phyloP scores from a whole-genome alignment of 176 grass and related monocot species.

The Oryza glaberrima region DNA sequence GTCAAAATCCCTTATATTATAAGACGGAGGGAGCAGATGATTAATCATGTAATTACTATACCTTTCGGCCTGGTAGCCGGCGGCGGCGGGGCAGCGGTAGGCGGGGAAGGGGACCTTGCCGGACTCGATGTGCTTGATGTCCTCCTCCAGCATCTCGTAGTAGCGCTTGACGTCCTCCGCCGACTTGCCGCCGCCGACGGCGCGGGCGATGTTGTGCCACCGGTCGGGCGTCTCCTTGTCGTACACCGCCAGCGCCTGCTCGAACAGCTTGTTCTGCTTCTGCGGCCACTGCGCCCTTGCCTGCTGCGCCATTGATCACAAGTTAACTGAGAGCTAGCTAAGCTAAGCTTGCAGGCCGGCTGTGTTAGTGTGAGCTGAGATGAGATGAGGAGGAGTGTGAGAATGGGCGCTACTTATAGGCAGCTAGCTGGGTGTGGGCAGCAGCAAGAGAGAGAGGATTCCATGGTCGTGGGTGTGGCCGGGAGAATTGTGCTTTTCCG shows the following conservation, averaged over 20 bases:
- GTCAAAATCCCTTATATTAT: too few species aligned
- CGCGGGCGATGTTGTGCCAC: slow-evolving; percentile 75
- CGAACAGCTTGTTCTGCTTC: slow-evolving; percentile 80
- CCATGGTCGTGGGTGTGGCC: too few species aligned
- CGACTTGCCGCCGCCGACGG: slow-evolving; percentile 77
- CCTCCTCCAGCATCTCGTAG: slow-evolving; percentile 64
- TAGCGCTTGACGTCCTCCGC: slow-evolving; percentile 63
- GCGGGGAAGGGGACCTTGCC: slow-evolving; percentile 62
- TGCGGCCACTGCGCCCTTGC: slow-evolving; percentile 50
- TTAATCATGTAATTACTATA: neutral
- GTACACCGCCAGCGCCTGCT: slow-evolving; percentile 76
- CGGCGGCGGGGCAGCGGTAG: slow-evolving; percentile 40
- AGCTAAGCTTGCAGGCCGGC: neutral
- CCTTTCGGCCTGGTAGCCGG: slow-evolving; percentile 59
- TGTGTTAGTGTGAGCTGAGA: neutral
- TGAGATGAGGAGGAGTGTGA: neutral
- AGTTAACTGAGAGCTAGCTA: too few species aligned
- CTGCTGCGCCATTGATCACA: slow-evolving; percentile 46
- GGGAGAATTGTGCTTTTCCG: neutral
- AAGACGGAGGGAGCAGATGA: too few species aligned
- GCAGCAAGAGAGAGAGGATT: neutral
- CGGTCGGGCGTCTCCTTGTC: slow-evolving; percentile 67
- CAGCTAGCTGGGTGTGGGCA: neutral
- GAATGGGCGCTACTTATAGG: slow-evolving; percentile 42
- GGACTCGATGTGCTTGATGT: slow-evolving; percentile 73